These are phyloP conservation scores for Epichloe amarillans DNA, from an alignment of 2,329 filamentous ascomycete genomes.

Conservation along the genomic window DNA sequence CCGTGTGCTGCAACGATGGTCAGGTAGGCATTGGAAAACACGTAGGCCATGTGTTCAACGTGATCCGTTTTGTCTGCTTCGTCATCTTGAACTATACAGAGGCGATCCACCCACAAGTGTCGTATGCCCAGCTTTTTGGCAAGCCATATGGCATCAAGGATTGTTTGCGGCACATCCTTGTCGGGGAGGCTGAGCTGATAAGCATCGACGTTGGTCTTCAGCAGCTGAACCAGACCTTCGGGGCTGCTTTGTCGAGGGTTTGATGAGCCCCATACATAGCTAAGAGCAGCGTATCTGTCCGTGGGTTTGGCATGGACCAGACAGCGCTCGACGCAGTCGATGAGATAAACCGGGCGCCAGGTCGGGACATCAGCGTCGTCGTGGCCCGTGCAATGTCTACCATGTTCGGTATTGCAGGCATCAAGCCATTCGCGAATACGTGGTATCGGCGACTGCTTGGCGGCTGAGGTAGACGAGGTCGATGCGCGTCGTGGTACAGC, in stretches of 20 bases:
- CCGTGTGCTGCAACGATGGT: conserved; percentile 30
- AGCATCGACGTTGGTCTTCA: conserved; percentile 23
- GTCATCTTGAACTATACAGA: conserved; percentile 33
- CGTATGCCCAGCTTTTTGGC: conserved; percentile 28
- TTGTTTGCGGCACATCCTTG: conserved; percentile 25
- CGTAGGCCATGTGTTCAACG: conserved; percentile 29
- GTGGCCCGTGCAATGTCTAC: conserved; percentile 24
- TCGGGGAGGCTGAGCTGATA: conserved; percentile 24
- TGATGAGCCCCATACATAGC: conserved; percentile 29
- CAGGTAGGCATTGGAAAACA: conserved; percentile 31
- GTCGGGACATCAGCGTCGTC: conserved; percentile 15
- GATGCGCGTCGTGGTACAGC: conserved; percentile 19
- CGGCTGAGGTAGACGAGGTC: conserved; percentile 12
- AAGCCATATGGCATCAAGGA: conserved; percentile 31
- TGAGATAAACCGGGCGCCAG: conserved; percentile 27
- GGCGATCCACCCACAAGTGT: conserved; percentile 32
- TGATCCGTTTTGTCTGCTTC: conserved; percentile 25
- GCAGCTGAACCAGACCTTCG: conserved; percentile 18
- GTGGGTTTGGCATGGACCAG: conserved; percentile 25
- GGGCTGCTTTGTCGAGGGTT: conserved; percentile 14
- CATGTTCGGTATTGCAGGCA: conserved; percentile 27
- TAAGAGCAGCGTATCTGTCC: conserved; percentile 31
- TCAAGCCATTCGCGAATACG: conserved; percentile 31
- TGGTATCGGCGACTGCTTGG: conserved; percentile 21
- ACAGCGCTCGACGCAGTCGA: conserved; percentile 26